These are phyloP conservation scores for Tarenaya hassleriana DNA, from an alignment of 345 rosid genomes.

Conservation along the genomic window DNA sequence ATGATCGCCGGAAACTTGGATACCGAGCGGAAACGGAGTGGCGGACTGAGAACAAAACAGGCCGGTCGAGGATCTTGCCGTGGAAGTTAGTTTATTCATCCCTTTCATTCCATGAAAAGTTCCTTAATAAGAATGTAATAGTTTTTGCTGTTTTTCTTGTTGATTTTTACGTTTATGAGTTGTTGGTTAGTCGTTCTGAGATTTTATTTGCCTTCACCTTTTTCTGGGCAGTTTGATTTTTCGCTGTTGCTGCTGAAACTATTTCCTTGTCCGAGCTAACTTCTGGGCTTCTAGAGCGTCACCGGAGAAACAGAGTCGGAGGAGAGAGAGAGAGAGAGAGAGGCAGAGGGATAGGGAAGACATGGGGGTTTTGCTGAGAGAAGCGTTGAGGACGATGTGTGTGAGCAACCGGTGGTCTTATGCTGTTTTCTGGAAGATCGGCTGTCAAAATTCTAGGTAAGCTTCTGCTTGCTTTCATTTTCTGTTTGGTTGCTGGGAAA, in stretches of 20 bases:
- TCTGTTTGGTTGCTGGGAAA: constrained; percentile 21
- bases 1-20: constrained; percentile 69
- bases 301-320: background rate
- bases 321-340: too few species aligned
- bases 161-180: background rate
- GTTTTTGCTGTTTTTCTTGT: background rate
- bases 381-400: constrained; percentile 75
- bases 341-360: constrained; percentile 8
- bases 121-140: constrained; percentile 30
- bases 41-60: constrained; percentile 90
- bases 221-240: constrained; percentile 19
- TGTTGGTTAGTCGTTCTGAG: too few species aligned
- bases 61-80: constrained; percentile 98
- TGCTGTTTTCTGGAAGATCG: constrained; percentile 96
- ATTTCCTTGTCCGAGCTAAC: constrained; percentile 16
- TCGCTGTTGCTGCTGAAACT: constrained; percentile 22
- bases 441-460: constrained; percentile 85
- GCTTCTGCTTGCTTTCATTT: constrained; percentile 12
- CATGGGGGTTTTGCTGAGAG: constrained; percentile 73
- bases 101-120: constrained; percentile 4
- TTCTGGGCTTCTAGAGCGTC: background rate
- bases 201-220: constrained; percentile 11
- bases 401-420: constrained; percentile 70
- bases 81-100: constrained; percentile 68
- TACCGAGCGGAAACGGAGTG: constrained; percentile 88